Percentiles rank a stretch among this genome's conserved stretches.
These are phyloP conservation scores for Xylariaceae sp. DNA, from an alignment of 2,329 filamentous ascomycete genomes.

Conservation along the genomic window DNA sequence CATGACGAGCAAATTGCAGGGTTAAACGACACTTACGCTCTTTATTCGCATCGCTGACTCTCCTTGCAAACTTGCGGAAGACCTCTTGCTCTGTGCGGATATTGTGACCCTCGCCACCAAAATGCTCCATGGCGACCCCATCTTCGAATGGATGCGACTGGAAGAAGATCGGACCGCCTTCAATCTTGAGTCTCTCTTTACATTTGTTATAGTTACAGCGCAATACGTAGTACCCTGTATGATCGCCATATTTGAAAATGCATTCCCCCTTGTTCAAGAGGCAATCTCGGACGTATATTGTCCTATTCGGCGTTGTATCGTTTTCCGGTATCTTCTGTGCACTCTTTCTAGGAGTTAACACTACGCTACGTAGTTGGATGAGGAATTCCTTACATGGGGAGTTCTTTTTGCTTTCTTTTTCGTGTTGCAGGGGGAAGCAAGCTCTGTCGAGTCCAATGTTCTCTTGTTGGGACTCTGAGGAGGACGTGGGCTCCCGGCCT, in stretches of 20 bases:
- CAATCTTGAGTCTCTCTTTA: constrained; percentile 5
- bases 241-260: constrained; percentile 7
- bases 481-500: not conserved
- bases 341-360: not conserved
- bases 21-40: constrained; percentile 14
- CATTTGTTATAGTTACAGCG: constrained; percentile 10
- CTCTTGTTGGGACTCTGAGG: constrained; percentile 2
- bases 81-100: constrained; percentile 6
- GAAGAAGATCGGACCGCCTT: constrained; percentile 6
- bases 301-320: not conserved
- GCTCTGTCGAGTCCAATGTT: not conserved
- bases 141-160: constrained; percentile 11
- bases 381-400: constrained; percentile 1
- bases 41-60: constrained; percentile 1
- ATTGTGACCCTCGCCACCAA: constrained; percentile 3
- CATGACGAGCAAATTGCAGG: not conserved
- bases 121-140: constrained; percentile 7
- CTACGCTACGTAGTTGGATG: no score
- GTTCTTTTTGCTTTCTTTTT: constrained; percentile 9
- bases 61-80: constrained; percentile 10
- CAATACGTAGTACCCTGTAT: constrained; percentile 7
- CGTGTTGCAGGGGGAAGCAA: not conserved
- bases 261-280: constrained; percentile 3
- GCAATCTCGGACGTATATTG: not conserved
- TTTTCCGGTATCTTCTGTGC: not conserved